Base-by-base conservation (phyloP, 2,329 filamentous ascomycete genomes). In the Fusarium sp. region DNA sequence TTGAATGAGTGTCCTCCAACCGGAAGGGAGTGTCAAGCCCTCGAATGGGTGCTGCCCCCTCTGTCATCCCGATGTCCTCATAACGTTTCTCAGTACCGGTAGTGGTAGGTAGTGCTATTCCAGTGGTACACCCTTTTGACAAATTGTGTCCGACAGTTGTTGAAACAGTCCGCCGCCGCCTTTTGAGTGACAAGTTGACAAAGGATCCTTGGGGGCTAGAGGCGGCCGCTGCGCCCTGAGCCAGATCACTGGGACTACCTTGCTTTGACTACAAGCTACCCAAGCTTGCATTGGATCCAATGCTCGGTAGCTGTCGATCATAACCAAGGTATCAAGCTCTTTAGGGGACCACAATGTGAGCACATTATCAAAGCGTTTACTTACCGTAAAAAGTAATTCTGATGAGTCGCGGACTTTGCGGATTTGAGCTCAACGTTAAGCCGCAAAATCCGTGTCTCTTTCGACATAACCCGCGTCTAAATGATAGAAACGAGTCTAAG, bases 231-330 rank as follows among this genome's bases (percentile, higher is more conserved):
- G 69, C 64, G 69, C 69, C 69, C 69, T 72, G 69, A 71, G 68
- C 69, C 69, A 72, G 59, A 73, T 73, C 70, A 66, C 65, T 73
- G 69, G 70, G 65, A 68, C 69, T 72, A 48, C 65, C 48, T 56
- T 25, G 15, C 51, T 37, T 27, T 35, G 16, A 33, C 45, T 60
- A 29, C 25, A 3, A 68, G 51, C 46, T 69, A 52, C n/a, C 29
- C 18, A 33, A 51, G 46, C 46, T 19, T 51, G 31, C 31, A n/a
- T n/a, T 23, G 29, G 41, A 27, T 27, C 25, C 12, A 46, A 27
- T 55, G 45, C 56, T 55, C 29, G 35, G 45, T 55, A 70, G 52
- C 52, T 70, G 63, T 72, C 55, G 64, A 69, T 72, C 69, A 70
- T 61, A 23, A 31, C 23, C 15, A 46, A 31, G 16, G n/a, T 51